Percentiles rank a stretch among this genome's conserved stretches.
phyloP scores from a whole-genome alignment of 2,329 filamentous ascomycete genomes.

The Pseudocercospora vitis region DNA sequence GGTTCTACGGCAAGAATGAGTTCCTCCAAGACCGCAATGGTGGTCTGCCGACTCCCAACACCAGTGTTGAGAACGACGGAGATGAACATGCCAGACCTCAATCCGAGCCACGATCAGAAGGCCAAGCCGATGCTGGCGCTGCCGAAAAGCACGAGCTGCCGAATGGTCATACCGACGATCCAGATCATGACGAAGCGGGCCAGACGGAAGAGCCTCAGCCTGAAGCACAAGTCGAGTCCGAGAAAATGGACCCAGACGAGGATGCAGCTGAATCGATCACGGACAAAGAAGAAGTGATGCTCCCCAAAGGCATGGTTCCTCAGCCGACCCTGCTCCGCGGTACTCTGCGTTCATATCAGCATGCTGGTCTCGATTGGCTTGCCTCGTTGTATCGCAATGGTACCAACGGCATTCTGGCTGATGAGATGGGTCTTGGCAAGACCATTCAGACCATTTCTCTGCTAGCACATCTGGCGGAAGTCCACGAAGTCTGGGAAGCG shows the following conservation, averaged over 20 bases:
- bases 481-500: conserved; percentile 90
- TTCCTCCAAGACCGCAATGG: conserved; percentile 31
- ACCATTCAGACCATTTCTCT: conserved; percentile 97
- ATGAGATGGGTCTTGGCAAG: conserved; percentile 98
- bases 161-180: conserved; percentile 23
- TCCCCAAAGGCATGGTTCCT: conserved; percentile 24
- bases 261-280: conserved; percentile 1
- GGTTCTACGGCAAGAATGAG: conserved; percentile 33
- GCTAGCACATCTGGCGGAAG: conserved; percentile 85
- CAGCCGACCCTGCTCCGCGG: conserved; percentile 78
- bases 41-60: conserved; percentile 35
- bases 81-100: conserved; percentile 25
- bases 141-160: background rate
- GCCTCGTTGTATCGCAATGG: conserved; percentile 87
- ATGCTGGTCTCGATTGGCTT: conserved; percentile 95
- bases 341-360: conserved; percentile 90
- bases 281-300: background rate
- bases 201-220: background rate
- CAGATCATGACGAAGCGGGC: conserved; percentile 30
- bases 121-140: conserved; percentile 21
- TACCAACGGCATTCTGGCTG: conserved; percentile 93
- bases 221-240: background rate
- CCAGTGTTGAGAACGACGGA: conserved; percentile 35
- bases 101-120: conserved; percentile 24
- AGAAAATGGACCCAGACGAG: conserved; percentile 25